Evolutionary conservation across 2,329 filamentous ascomycete species (phyloP), one percentile per base, ranked within the genome.

Genomic region (Acrocalymma vagum): DNA sequence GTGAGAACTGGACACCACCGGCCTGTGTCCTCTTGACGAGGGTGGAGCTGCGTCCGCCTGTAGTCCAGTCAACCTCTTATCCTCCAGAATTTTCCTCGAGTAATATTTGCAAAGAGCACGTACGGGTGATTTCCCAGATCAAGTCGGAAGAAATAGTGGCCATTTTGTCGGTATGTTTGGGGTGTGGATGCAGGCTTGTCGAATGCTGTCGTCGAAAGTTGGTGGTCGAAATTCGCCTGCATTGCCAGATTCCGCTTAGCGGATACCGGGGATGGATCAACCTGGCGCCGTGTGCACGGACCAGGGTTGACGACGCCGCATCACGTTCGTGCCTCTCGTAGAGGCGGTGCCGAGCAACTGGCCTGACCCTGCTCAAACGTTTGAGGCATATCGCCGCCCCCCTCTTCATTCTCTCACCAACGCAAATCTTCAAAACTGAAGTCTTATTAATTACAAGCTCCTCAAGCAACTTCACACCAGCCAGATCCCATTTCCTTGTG

Each of bases 81-180:
- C 29, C 27, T 26, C 30, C 16, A 15, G 16, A 31, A n/a, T n/a
- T n/a, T n/a, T n/a, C n/a, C n/a, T n/a, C n/a, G n/a, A n/a, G n/a
- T n/a, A n/a, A n/a, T n/a, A n/a, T n/a, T n/a, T n/a, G n/a, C n/a
- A n/a, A n/a, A n/a, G n/a, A n/a, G 48, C 55, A 91, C 91, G 77
- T 86, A 96, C 92, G 90, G 82, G 87, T 86, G 76, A 95, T 79
- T 84, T 93, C 87, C 93, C 93, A 97, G 82, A 96, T 79, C 67
- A 96, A 83, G 79, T 96, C 92, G 72, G 86, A 78, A 74, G 91
- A 95, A 72, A 95, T 81, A 81, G 85, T 75, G 63, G 83, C 78
- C 74, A 76, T 79, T 67, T 52, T 53, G 55, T 58, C 56, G 56
- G 54, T 63, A 55, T 53, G 38, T 35, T 40, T 28, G 48, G 45